Percentiles rank a stretch among this genome's conserved stretches.
These are phyloP conservation scores for Aspergillus leporis DNA, from an alignment of 495 filamentous ascomycete genomes.

Conservation along the genomic window DNA sequence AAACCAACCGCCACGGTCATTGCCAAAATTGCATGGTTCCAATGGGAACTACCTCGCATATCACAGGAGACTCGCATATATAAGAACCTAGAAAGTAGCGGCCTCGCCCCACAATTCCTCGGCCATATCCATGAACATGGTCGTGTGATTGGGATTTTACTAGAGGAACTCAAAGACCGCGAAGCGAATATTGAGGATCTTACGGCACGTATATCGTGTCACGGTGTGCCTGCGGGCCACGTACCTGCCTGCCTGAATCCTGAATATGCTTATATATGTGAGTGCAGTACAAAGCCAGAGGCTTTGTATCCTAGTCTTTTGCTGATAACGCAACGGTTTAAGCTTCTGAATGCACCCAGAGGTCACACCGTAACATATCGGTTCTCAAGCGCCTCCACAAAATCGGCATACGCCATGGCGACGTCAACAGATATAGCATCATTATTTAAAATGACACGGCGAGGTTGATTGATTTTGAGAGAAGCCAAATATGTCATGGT, in stretches of 20 bases:
- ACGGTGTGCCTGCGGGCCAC: too few species aligned
- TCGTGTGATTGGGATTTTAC: slow-evolving; percentile 35
- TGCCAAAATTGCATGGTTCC: slow-evolving; percentile 8
- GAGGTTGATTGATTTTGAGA: slow-evolving; percentile 15
- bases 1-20: background rate
- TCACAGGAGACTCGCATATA: slow-evolving; percentile 29
- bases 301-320: too few species aligned
- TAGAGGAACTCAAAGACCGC: slow-evolving; percentile 33
- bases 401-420: slow-evolving; percentile 14
- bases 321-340: too few species aligned
- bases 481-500: background rate
- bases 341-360: too few species aligned
- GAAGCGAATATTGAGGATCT: slow-evolving; percentile 29
- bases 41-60: slow-evolving; percentile 20
- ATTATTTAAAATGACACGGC: slow-evolving; percentile 12
- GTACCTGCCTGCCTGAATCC: too few species aligned
- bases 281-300: too few species aligned
- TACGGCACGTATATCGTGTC: slow-evolving; percentile 19
- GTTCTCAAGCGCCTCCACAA: slow-evolving; percentile 31
- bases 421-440: slow-evolving; percentile 19
- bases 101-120: slow-evolving; percentile 30
- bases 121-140: slow-evolving; percentile 36
- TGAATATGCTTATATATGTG: too few species aligned
- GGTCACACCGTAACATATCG: too few species aligned
- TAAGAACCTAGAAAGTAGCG: slow-evolving; percentile 22